Conservation (phyloP, 495 filamentous ascomycete species). For the Podospora bellae-mahoneyi region DNA sequence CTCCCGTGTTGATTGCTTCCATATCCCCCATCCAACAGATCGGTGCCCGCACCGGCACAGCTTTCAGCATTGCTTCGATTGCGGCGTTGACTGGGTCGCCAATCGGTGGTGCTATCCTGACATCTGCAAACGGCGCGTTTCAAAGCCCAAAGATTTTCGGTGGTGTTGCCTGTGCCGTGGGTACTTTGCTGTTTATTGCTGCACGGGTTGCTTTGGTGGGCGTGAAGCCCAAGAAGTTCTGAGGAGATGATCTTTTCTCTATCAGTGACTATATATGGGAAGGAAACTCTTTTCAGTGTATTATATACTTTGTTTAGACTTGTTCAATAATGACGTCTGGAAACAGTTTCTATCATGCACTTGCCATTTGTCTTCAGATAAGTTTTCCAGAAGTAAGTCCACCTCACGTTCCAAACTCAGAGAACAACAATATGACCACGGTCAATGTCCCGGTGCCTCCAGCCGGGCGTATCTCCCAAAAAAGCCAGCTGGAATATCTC, state of each 20-base stretch:
- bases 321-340: neutral
- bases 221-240: neutral
- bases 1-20: slow-evolving; percentile 25
- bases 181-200: neutral
- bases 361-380: no score
- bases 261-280: neutral
- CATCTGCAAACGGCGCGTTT: neutral
- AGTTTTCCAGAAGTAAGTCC: no score
- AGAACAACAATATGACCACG: neutral
- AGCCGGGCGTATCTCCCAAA: neutral
- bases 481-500: neutral
- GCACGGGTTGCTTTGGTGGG: neutral
- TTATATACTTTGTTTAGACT: neutral
- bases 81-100: slow-evolving; percentile 18
- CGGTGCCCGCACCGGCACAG: slow-evolving; percentile 23
- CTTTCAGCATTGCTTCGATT: slow-evolving; percentile 32
- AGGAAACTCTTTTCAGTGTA: neutral
- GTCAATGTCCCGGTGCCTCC: neutral
- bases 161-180: neutral
- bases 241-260: neutral
- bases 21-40: slow-evolving; percentile 26
- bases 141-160: neutral
- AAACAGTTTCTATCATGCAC: neutral
- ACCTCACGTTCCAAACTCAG: neutral
- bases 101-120: slow-evolving; percentile 16